These are phyloP conservation scores for Spinacia oleracea DNA, from an alignment of 179 eudicot genomes.

Conservation along the genomic window DNA sequence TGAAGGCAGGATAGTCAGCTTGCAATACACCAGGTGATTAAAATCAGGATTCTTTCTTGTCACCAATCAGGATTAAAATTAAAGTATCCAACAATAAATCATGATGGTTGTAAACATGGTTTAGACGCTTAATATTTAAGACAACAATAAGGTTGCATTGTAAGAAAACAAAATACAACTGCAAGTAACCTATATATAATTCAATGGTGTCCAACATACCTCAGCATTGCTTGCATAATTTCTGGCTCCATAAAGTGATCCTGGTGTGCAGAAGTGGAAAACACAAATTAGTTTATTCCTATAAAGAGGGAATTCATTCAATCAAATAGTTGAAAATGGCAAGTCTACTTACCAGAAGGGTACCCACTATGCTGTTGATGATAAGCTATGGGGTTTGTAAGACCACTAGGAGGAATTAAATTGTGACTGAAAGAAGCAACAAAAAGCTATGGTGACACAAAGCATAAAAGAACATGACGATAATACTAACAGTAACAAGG, in stretches of 20 bases:
- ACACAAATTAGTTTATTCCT: background rate
- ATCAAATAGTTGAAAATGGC: background rate
- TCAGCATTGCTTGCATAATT: conserved; percentile 30
- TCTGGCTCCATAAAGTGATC: conserved; percentile 32
- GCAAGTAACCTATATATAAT: background rate
- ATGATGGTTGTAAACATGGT: too few relatives aligned
- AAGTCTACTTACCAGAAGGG: conserved; percentile 38
- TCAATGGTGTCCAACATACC: conserved; percentile 28
- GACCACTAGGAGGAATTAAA: conserved; percentile 22
- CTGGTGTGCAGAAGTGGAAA: conserved; percentile 30
- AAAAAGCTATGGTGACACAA: background rate
- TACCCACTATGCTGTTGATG: conserved; percentile 32
- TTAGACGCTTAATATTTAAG: background rate
- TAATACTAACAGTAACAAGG: conserved; percentile 7
- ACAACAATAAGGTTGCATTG: background rate
- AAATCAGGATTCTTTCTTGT: too few relatives aligned
- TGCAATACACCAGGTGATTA: too few relatives aligned
- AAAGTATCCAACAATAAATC: too few relatives aligned
- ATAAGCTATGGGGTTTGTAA: conserved; percentile 27
- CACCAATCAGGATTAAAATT: too few relatives aligned
- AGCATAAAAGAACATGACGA: background rate
- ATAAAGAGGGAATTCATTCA: conserved; percentile 4
- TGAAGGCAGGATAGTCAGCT: too few relatives aligned
- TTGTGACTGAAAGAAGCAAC: conserved; percentile 28
- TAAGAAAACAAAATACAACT: background rate